phyloP scores from a whole-genome alignment of 495 filamentous ascomycete genomes.

The Annulohypoxylon moriforme region DNA sequence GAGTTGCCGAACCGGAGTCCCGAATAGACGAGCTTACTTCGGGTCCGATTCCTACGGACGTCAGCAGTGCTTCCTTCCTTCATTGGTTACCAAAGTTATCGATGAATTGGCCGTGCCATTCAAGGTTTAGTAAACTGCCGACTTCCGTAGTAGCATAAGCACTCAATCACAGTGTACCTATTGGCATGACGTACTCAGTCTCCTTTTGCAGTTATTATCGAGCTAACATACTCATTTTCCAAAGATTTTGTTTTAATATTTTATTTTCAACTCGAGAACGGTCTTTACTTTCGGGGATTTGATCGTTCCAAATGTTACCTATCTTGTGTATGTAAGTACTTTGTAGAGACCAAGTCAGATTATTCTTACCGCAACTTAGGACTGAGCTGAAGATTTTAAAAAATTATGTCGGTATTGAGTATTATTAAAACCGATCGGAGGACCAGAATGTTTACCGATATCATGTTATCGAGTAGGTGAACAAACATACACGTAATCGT shows the following conservation, averaged over 20 bases:
- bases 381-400: neutral
- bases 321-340: no score
- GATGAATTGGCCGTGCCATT: neutral
- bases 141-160: neutral
- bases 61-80: neutral
- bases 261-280: no score
- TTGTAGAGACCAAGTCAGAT: no score
- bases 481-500: neutral
- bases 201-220: no score
- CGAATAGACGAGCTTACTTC: neutral
- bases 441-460: neutral
- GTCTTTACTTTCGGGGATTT: no score
- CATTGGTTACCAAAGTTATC: neutral
- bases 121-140: neutral
- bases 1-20: neutral
- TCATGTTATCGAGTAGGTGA: neutral
- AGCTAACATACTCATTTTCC: no score
- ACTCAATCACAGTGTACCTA: no score
- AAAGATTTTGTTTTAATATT: no score
- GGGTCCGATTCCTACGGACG: neutral
- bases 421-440: neutral
- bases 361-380: neutral
- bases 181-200: no score
- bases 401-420: neutral
- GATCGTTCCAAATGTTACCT: no score